phyloP scores from a whole-genome alignment of 2,329 filamentous ascomycete species.

The Fusarium proliferatum region DNA sequence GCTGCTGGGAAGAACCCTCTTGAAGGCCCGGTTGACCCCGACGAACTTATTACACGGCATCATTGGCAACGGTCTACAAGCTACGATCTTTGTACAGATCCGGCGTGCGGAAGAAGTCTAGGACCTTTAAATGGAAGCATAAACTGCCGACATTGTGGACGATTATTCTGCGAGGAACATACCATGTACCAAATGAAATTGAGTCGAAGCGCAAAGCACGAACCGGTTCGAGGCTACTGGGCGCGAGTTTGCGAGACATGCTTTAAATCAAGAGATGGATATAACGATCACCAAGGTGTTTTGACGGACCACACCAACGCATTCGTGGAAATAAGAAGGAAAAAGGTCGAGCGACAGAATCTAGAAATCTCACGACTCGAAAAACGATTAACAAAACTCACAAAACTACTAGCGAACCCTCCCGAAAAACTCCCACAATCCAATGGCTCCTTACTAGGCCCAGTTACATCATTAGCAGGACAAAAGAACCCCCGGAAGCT shows the following conservation, averaged over 20 bases:
- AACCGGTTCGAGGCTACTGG: conserved; percentile 91
- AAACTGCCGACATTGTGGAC: conserved; percentile 93
- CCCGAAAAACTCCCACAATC: conserved; percentile 70
- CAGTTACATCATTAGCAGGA: conserved; percentile 70
- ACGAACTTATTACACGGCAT: conserved; percentile 85
- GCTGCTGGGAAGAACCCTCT: conserved; percentile 53
- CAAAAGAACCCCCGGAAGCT: conserved; percentile 81
- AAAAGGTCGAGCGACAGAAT: conserved; percentile 83
- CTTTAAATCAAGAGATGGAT: conserved; percentile 95
- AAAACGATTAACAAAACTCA: conserved; percentile 90
- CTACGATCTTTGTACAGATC: conserved; percentile 87
- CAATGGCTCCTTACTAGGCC: conserved; percentile 67
- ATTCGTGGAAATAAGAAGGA: conserved; percentile 78
- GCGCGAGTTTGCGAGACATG: conserved; percentile 98
- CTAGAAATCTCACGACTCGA: conserved; percentile 91
- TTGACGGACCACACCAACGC: conserved; percentile 76
- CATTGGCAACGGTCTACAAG: conserved; percentile 88
- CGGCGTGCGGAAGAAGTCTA: conserved; percentile 82
- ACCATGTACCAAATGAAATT: conserved; percentile 99
- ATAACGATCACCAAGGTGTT: conserved; percentile 86
- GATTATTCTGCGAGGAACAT: conserved; percentile 95
- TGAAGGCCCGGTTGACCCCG: conserved; percentile 73
- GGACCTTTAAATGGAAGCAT: conserved; percentile 84
- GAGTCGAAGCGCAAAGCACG: conserved; percentile 87
- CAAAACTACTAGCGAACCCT: conserved; percentile 81